Evolutionary conservation across 2,329 filamentous ascomycete genomes (phyloP).

Genomic region (Aspergillus sclerotialis): DNA sequence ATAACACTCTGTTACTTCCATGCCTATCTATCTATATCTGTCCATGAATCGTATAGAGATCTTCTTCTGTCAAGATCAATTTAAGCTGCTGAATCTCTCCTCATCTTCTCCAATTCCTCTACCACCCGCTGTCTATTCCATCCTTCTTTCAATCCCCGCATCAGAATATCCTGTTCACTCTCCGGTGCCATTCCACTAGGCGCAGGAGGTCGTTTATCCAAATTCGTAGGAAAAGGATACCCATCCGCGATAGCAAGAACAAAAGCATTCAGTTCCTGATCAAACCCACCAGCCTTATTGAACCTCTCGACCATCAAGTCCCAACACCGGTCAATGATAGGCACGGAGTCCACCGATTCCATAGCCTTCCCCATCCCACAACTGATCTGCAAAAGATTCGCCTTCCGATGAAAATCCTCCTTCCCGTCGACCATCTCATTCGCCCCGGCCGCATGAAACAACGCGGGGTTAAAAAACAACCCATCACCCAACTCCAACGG

Average conservation of each 20-base stretch:
- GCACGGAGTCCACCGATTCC: constrained; percentile 51
- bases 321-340: constrained; percentile 48
- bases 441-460: constrained; percentile 57
- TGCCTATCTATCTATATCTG: too few species aligned
- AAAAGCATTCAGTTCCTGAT: constrained; percentile 39
- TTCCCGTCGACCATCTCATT: constrained; percentile 37
- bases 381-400: constrained; percentile 58
- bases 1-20: too few species aligned
- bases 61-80: background rate
- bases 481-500: constrained; percentile 52
- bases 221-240: constrained; percentile 57
- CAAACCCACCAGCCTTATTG: constrained; percentile 18
- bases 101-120: constrained; percentile 33
- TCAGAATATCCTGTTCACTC: constrained; percentile 50
- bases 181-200: constrained; percentile 54
- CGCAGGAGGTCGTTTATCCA: constrained; percentile 51
- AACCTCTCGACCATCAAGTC: constrained; percentile 49
- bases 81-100: constrained; percentile 23
- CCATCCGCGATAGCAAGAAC: constrained; percentile 49
- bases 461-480: constrained; percentile 57
- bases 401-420: constrained; percentile 44
- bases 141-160: constrained; percentile 36
- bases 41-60: too few species aligned
- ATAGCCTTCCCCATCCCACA: constrained; percentile 58
- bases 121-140: constrained; percentile 38